A percentile compares a stretch with the other conserved stretches of the same genome.
phyloP scores from a whole-genome alignment of 768 basidiomycete genomes.

The Suillus subaureus region DNA sequence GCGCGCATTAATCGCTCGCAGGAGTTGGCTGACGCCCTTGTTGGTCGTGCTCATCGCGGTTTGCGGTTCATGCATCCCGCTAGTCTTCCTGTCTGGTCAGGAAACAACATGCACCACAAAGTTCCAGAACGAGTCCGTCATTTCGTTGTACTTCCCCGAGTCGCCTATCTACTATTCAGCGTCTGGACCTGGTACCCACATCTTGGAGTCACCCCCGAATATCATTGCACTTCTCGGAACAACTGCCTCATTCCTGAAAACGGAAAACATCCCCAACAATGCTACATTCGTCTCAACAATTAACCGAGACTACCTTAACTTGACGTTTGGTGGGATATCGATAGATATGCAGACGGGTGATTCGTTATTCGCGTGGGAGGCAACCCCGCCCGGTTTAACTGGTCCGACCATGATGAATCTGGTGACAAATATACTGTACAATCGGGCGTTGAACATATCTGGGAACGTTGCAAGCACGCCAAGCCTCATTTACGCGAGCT shows the following conservation, averaged over 20 bases:
- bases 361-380: slow-evolving; percentile 74
- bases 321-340: slow-evolving; percentile 72
- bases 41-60: slow-evolving; percentile 57
- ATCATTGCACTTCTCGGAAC: slow-evolving; percentile 49
- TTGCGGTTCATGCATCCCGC: slow-evolving; percentile 66
- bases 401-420: slow-evolving; percentile 69
- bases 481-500: slow-evolving; percentile 60
- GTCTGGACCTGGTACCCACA: slow-evolving; percentile 33
- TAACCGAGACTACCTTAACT: slow-evolving; percentile 49
- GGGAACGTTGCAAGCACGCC: slow-evolving; percentile 40
- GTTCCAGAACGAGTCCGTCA: slow-evolving; percentile 37
- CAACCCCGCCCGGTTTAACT: slow-evolving; percentile 55
- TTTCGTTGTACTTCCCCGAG: slow-evolving; percentile 58
- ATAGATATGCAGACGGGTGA: slow-evolving; percentile 51
- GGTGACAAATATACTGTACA: slow-evolving; percentile 66
- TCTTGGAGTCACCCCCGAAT: slow-evolving; percentile 58
- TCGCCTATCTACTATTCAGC: slow-evolving; percentile 42
- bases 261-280: slow-evolving; percentile 53
- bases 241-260: slow-evolving; percentile 36
- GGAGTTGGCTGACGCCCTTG: slow-evolving; percentile 69
- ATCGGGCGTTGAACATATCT: slow-evolving; percentile 57
- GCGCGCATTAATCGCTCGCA: slow-evolving; percentile 59
- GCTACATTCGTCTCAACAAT: slow-evolving; percentile 60
- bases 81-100: slow-evolving; percentile 60
- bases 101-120: slow-evolving; percentile 50